These are phyloP conservation scores for Avena atlantica DNA, from an alignment of 176 grass and related monocot species.

Conservation along the genomic window DNA sequence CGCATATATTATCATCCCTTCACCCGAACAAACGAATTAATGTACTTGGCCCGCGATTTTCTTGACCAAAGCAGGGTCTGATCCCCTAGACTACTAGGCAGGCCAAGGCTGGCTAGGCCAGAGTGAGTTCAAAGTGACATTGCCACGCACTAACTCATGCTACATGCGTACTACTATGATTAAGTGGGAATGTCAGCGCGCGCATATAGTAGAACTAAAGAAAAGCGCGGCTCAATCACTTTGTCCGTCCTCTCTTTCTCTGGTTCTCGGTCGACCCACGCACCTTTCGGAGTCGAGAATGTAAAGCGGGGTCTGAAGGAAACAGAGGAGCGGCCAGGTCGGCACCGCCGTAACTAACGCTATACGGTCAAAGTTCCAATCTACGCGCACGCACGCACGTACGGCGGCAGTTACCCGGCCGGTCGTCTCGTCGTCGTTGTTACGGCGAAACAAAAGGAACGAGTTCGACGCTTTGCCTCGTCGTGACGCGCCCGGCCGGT, in stretches of 20 bases:
- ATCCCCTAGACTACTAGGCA: neutral
- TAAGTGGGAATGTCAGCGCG: neutral
- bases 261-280: neutral
- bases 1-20: neutral
- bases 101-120: neutral
- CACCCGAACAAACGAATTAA: neutral
- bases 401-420: neutral
- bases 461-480: neutral
- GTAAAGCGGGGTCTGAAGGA: neutral
- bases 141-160: too few species aligned
- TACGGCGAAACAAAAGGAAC: neutral
- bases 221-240: conserved; percentile 17
- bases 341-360: neutral
- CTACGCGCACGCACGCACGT: neutral
- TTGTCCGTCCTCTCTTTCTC: conserved; percentile 16
- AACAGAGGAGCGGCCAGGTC: neutral
- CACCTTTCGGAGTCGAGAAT: neutral
- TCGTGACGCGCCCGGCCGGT: neutral
- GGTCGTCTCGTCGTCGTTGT: neutral
- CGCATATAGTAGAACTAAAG: neutral
- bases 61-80: neutral
- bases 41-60: neutral
- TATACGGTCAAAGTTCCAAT: neutral
- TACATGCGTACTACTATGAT: too few species aligned
- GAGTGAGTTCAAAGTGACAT: too few species aligned